Evolutionary conservation across 2,329 filamentous ascomycete genomes (phyloP), one percentile per base, ranked within the genome.

Genomic region (Fusarium secorum): DNA sequence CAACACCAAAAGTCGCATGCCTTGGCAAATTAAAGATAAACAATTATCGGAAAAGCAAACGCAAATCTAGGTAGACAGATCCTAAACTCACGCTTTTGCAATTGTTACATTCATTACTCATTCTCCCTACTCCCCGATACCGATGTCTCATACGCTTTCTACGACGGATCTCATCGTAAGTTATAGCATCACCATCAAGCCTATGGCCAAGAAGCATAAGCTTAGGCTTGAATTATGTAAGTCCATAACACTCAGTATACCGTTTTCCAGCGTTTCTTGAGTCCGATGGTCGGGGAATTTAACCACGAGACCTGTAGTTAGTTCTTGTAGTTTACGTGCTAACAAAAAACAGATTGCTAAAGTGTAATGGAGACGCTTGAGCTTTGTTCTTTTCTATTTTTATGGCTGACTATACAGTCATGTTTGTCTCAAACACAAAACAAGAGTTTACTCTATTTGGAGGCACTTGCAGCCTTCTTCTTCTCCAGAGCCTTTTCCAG

Each of bases 401-500:
- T 26, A 22, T n/a, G 33, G 14, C 7, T 20, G 33, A 28, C 14
- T 38, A 22, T 26, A 26, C 33, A 17, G n/a, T 13, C 17, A n/a
- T 17, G 2, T 20, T 33, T 32, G 11, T 18, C 33, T 30, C 5
- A 5, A n/a, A 17, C 11, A 30, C 10, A 45, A 44, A 18, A 35
- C 17, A 26, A 7, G 18, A 11, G 15, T 26, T 20, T 24, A 24
- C n/a, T 64, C 44, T 65, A 66, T 8, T 46, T 36, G 3, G 30
- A 60, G 10, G 11, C 26, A 15, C 14, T 24, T 20, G 18, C 22
- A 9, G 35, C 61, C 71, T 63, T 39, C 48, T 68, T 68, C 35
- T 53, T 64, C 15, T 69, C 66, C 7, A 69, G 5, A 30, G 53
- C 53, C 68, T 71, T 78, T 58, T 82, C 76, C 9, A 82, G 70